A percentile compares a stretch with the other conserved stretches of the same genome.
Conservation (phyloP, 768 basidiomycete genomes). For the Baorangia bicolor region DNA sequence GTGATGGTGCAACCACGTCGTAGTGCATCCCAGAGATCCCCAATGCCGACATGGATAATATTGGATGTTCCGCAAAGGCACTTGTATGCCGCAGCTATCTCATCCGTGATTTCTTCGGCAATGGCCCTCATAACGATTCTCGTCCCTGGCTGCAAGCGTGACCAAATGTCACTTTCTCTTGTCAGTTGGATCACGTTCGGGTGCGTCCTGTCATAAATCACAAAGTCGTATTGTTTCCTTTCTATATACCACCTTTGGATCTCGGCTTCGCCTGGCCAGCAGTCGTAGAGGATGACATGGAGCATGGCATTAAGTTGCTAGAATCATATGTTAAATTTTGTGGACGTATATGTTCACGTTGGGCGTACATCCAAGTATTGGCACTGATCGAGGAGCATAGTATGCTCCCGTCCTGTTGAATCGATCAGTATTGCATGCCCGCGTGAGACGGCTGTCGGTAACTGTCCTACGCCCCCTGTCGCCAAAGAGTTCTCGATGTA, state of each 20-base stretch:
- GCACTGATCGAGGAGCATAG: constrained; percentile 3
- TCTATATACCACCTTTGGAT: constrained; percentile 1
- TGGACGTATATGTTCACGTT: neutral
- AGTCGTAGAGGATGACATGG: neutral
- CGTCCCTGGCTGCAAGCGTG: neutral
- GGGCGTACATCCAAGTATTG: neutral
- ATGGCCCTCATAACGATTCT: constrained; percentile 3
- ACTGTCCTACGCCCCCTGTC: neutral
- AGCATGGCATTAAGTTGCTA: constrained; percentile 4
- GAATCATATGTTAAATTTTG: neutral
- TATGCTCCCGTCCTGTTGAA: neutral
- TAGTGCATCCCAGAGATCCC: neutral
- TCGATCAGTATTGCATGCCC: neutral
- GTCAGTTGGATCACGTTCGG: neutral
- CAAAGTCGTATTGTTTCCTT: constrained; percentile 1
- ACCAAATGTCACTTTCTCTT: neutral
- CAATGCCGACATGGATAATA: neutral
- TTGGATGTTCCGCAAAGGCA: neutral
- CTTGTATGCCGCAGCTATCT: neutral
- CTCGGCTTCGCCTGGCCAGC: neutral
- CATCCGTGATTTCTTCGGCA: neutral
- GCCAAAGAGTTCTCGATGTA: neutral
- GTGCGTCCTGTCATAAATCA: neutral
- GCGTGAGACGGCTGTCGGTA: neutral
- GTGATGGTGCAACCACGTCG: neutral